Percentiles rank a stretch among this genome's conserved stretches.
phyloP scores from a whole-genome alignment of 2,329 filamentous ascomycete species.

The Penicillium sp. region DNA sequence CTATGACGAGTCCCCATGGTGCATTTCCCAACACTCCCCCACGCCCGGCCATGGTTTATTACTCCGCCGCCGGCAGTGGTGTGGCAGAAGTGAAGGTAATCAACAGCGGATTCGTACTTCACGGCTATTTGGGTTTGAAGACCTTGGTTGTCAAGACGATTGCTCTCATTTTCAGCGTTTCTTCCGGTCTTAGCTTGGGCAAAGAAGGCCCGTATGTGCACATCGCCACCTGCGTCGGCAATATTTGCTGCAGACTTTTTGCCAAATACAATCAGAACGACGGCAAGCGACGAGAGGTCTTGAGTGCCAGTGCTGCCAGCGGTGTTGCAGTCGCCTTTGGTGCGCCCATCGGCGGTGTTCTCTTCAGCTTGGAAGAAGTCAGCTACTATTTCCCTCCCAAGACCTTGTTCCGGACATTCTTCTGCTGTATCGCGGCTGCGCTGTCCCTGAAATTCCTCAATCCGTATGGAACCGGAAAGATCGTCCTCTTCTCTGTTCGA shows the following conservation, averaged over 20 bases:
- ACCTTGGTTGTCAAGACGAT: slow-evolving; percentile 83
- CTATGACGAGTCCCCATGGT: slow-evolving; percentile 41
- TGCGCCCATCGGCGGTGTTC: slow-evolving; percentile 81
- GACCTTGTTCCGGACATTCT: slow-evolving; percentile 95
- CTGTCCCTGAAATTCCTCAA: slow-evolving; percentile 92
- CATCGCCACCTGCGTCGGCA: slow-evolving; percentile 91
- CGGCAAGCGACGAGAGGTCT: slow-evolving; percentile 84
- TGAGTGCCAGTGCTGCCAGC: slow-evolving; percentile 89
- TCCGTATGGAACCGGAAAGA: slow-evolving; percentile 93
- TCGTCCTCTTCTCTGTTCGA: slow-evolving; percentile 92
- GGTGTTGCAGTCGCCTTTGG: slow-evolving; percentile 94
- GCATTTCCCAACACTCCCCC: slow-evolving; percentile 31
- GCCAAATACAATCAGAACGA: slow-evolving; percentile 92
- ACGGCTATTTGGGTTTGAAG: slow-evolving; percentile 87
- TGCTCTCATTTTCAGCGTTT: slow-evolving; percentile 81
- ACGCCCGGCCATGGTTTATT: slow-evolving; percentile 79
- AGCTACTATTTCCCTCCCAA: slow-evolving; percentile 96
- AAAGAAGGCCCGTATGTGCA: slow-evolving; percentile 98
- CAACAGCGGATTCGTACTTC: slow-evolving; percentile 93
- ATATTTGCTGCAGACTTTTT: slow-evolving; percentile 92
- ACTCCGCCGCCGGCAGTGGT: slow-evolving; percentile 91
- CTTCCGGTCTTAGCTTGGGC: slow-evolving; percentile 87
- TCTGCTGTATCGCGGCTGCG: slow-evolving; percentile 91
- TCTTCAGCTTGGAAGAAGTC: slow-evolving; percentile 94
- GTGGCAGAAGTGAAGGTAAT: slow-evolving; percentile 98